Evolutionary conservation across 139 green algal genomes (phyloP).

Genomic region (Penium margaritaceum): DNA sequence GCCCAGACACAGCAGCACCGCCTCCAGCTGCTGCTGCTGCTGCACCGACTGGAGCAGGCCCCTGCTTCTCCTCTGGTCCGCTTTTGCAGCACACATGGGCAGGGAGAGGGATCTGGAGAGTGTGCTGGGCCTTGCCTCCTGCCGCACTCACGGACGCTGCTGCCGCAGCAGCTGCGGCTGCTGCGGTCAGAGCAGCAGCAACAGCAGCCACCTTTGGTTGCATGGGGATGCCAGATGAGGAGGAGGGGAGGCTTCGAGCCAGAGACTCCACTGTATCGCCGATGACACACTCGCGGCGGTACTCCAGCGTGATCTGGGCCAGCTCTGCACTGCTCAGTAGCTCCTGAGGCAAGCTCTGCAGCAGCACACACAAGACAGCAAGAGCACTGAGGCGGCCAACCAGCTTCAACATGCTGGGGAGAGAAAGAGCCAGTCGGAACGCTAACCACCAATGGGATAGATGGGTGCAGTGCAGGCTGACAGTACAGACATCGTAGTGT

Average conservation of each 20-base stretch:
- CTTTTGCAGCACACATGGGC: too few relatives aligned
- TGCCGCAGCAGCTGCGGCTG: too few relatives aligned
- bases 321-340: slow-evolving; percentile 28
- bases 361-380: slow-evolving; percentile 32
- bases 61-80: background rate
- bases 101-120: too few relatives aligned
- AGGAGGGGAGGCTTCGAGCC: background rate
- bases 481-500: background rate
- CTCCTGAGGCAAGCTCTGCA: slow-evolving; percentile 60
- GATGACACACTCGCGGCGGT: slow-evolving; percentile 19
- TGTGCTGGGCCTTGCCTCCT: too few relatives aligned
- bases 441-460: too few relatives aligned
- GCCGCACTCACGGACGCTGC: too few relatives aligned
- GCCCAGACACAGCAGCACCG: background rate
- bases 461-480: background rate
- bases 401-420: background rate
- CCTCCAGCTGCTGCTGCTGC: background rate
- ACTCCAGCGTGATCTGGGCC: slow-evolving; percentile 36
- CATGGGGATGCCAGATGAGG: background rate
- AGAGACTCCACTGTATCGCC: slow-evolving; percentile 31
- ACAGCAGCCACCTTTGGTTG: background rate
- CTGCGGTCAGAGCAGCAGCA: background rate
- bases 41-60: background rate
- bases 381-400: slow-evolving; percentile 56
- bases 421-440: background rate